Conservation (phyloP, 2,329 filamentous ascomycete species). For the Colletotrichum sp. region DNA sequence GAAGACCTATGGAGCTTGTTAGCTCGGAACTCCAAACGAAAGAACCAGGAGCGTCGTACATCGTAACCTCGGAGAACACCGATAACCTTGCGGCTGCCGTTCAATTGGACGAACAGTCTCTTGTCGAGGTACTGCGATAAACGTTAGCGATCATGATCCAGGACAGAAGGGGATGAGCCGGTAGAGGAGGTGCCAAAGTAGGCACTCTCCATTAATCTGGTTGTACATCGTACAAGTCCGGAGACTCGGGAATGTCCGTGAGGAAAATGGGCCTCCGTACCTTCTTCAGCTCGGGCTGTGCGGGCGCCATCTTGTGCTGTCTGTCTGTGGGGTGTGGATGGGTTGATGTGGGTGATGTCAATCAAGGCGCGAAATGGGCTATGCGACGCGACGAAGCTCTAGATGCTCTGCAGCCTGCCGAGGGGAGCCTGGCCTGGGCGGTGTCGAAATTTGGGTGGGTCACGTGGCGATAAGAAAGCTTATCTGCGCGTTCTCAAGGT, state of each 20-base stretch:
- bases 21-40: constrained; percentile 17
- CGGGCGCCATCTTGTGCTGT: constrained; percentile 92
- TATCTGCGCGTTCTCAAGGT: constrained; percentile 3
- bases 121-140: constrained; percentile 91
- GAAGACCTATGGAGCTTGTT: constrained; percentile 75
- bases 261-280: constrained; percentile 51
- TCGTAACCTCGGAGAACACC: constrained; percentile 95
- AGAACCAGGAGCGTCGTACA: constrained; percentile 58
- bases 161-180: background rate
- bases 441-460: constrained; percentile 27
- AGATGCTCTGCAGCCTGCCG: constrained; percentile 1
- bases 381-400: constrained; percentile 18
- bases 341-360: background rate
- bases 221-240: constrained; percentile 14
- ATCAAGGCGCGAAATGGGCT: constrained; percentile 7
- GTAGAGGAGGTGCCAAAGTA: background rate
- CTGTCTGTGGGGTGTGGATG: background rate
- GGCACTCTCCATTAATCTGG: background rate
- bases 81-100: constrained; percentile 96
- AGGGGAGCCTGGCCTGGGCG: background rate
- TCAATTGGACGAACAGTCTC: constrained; percentile 95
- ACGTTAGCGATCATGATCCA: background rate
- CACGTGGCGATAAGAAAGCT: constrained; percentile 55
- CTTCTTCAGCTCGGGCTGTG: constrained; percentile 99
- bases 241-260: constrained; percentile 14